Percentiles rank a stretch among this genome's conserved stretches.
These are phyloP conservation scores for Lodderomyces jiufengensis DNA, from an alignment of 1,139 yeast species.

Conservation along the genomic window DNA sequence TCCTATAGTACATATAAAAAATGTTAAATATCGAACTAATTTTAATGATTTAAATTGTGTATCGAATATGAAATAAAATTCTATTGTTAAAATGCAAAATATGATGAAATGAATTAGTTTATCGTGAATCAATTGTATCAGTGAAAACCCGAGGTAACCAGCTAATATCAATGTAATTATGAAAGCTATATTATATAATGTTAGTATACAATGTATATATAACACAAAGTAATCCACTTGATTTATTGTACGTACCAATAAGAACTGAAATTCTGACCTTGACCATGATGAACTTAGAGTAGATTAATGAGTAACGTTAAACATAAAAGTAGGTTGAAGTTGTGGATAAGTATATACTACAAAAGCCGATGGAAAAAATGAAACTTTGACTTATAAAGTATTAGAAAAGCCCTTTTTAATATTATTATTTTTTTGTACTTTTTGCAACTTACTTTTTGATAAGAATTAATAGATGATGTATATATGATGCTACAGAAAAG, in stretches of 20 bases:
- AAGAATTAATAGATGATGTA: too few relatives aligned
- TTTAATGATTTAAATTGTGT: conserved; percentile 31
- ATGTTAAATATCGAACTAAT: conserved; percentile 38
- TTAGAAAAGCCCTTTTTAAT: too few relatives aligned
- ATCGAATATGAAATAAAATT: conserved; percentile 55
- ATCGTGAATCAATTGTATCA: conserved; percentile 46
- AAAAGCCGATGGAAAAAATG: too few relatives aligned
- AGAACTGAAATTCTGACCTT: conserved; percentile 3
- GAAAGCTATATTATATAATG: conserved; percentile 21
- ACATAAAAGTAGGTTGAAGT: too few relatives aligned
- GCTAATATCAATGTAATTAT: conserved; percentile 26
- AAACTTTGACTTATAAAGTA: too few relatives aligned
- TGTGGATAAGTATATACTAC: too few relatives aligned
- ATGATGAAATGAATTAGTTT: conserved; percentile 50
- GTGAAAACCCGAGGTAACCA: conserved; percentile 51
- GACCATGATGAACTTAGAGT: conserved; percentile 1
- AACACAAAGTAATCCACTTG: too few relatives aligned
- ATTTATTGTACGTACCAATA: background rate
- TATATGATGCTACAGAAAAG: conserved; percentile 5
- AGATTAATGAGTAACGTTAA: background rate
- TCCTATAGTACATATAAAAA: conserved; percentile 39
- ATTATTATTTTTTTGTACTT: too few relatives aligned
- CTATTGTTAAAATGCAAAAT: conserved; percentile 48
- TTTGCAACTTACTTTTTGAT: too few relatives aligned
- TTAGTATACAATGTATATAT: conserved; percentile 7